phyloP scores from a whole-genome alignment of 192 early-diverging fungal species.

The Gryganskiella cystojenkinii region DNA sequence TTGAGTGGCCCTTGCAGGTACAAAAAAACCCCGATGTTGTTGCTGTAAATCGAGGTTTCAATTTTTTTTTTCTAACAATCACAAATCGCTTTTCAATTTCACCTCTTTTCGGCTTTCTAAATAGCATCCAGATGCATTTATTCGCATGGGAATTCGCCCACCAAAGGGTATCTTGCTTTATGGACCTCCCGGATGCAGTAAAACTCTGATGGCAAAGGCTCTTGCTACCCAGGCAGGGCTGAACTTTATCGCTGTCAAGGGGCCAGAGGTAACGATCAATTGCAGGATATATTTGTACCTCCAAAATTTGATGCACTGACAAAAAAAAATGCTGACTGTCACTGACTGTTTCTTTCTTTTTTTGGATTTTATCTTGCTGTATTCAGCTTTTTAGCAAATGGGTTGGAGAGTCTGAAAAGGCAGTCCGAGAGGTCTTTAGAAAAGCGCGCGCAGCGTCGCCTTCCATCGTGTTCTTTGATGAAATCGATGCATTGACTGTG shows the following conservation, averaged over 20 bases:
- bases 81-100: neutral
- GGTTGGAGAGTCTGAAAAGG: conserved; percentile 99
- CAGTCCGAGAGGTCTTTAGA: conserved; percentile 92
- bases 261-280: conserved; percentile 94
- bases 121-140: conserved; percentile 93
- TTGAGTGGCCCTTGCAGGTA: conserved; percentile 97
- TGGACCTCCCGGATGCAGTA: conserved; percentile 98
- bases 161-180: conserved; percentile 98
- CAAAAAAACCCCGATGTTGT: neutral
- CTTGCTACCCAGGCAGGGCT: conserved; percentile 95
- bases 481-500: conserved; percentile 96
- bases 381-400: conserved; percentile 95
- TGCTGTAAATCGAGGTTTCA: neutral
- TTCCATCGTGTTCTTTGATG: conserved; percentile 98
- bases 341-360: conserved; percentile 7
- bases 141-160: conserved; percentile 88
- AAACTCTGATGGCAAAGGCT: conserved; percentile 98
- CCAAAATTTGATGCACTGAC: neutral
- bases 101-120: too few relatives aligned
- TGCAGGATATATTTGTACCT: neutral
- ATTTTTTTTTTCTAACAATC: too few relatives aligned
- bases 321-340: neutral
- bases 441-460: conserved; percentile 95
- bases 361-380: neutral
- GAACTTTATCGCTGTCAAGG: conserved; percentile 98